A percentile compares a stretch with the other conserved stretches of the same genome.
Evolutionary conservation across 169 alveolate genomes (phyloP).

Genomic region (Plasmodium gallinaceum): DNA sequence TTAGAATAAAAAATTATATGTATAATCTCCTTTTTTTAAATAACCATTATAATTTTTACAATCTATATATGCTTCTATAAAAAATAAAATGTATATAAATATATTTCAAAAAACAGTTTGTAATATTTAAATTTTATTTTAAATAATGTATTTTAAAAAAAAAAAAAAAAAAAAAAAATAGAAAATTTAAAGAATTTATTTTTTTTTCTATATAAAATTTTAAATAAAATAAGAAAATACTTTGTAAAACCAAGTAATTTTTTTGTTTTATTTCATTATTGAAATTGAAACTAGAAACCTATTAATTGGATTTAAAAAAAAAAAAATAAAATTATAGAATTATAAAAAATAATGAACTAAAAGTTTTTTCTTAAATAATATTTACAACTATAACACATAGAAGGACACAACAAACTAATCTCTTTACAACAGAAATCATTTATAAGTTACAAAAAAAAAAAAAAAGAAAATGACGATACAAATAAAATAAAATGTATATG

Average conservation of each 20-base stretch:
- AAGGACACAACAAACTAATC: neutral
- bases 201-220: neutral
- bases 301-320: neutral
- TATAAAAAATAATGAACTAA: neutral
- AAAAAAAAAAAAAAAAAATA: too few relatives aligned
- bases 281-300: slow-evolving; percentile 53
- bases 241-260: slow-evolving; percentile 40
- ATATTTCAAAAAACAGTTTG: neutral
- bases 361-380: neutral
- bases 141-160: too few relatives aligned
- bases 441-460: neutral
- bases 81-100: slow-evolving; percentile 6
- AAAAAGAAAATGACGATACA: too few relatives aligned
- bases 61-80: slow-evolving; percentile 33
- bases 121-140: neutral
- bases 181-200: too few relatives aligned
- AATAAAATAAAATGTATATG: too few relatives aligned
- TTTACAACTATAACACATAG: neutral
- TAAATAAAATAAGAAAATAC: slow-evolving; percentile 10
- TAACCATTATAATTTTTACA: slow-evolving; percentile 70
- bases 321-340: neutral
- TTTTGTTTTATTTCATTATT: slow-evolving; percentile 23
- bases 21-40: neutral
- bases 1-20: neutral
- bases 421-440: neutral